Evolutionary conservation across 2,329 filamentous ascomycete genomes (phyloP), one percentile per base, ranked within the genome.

Genomic region (Trichoderma koningiopsis): DNA sequence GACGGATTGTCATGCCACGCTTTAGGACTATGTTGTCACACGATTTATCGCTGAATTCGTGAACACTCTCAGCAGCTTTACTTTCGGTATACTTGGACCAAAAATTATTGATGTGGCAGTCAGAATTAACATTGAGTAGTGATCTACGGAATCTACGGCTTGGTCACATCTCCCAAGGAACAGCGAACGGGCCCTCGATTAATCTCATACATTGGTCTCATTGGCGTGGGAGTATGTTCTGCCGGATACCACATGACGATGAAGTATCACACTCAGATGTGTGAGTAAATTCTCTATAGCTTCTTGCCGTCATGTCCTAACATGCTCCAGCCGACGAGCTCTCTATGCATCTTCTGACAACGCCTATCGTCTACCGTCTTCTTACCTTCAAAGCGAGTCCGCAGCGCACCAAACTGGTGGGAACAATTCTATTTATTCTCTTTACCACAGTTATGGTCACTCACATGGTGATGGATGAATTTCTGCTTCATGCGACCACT

Each of bases 41-140:
- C 74, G 79, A 24, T 83, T 81, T 37, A 74, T 83, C 24, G 82
- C 80, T 5, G 82, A 83, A 60, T 83, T 83, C 47, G 79, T 83
- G 72, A 83, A 83, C 69, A 83, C 81, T 0, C 70, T 83, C 2
- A 83, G 81, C 68, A 83, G 81, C 65, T 70, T 81, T 0, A 72
- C 77, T 4, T 83, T 79, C 62, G 76, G 77, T 77, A 14, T 33
- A 6, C 24, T 47, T 24, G 5, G 29, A 22, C n/a, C 2, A 69
- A 11, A 14, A 10, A 19, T 27, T 49, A 19, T 2, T n/a, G 27
- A 7, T 19, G 7, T 16, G 1, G 35, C 22, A 27, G 24, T 35
- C 70, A 29, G 64, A 53, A 10, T n/a, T 74, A 27, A 70, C 52
- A 29, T 72, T 27, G 16, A 29, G n/a, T 62, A 82, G 81, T 81